Conservation (phyloP, 2,329 filamentous ascomycete genomes). For the Colletotrichum viniferum region DNA sequence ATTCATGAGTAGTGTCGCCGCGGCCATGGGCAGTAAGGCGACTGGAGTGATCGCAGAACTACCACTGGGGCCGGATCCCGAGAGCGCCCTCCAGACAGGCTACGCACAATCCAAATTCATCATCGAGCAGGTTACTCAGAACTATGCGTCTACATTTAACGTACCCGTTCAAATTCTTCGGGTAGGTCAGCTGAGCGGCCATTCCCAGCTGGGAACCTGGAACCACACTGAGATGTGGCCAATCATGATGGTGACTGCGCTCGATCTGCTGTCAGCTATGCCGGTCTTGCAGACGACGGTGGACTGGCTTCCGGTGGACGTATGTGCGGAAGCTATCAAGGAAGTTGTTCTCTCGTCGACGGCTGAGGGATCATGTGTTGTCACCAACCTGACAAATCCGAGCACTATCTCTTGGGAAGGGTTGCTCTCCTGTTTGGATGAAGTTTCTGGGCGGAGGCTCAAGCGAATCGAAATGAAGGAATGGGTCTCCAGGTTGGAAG, state of each 20-base stretch:
- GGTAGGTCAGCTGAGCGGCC: constrained; percentile 8
- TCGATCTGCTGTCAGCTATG: neutral
- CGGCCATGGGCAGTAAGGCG: neutral
- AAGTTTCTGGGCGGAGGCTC: neutral
- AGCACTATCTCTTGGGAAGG: neutral
- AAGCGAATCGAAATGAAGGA: neutral
- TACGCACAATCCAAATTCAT: constrained; percentile 15
- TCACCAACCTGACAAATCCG: neutral
- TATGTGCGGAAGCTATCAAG: neutral
- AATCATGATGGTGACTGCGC: neutral
- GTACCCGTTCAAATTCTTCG: neutral
- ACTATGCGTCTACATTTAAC: neutral
- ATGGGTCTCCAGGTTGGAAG: neutral
- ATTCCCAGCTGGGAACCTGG: neutral
- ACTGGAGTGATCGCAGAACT: neutral
- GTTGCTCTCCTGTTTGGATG: neutral
- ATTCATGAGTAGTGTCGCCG: constrained; percentile 15
- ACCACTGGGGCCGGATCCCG: neutral
- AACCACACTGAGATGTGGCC: constrained; percentile 14
- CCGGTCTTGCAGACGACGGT: neutral
- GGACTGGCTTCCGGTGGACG: constrained; percentile 10
- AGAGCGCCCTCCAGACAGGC: neutral
- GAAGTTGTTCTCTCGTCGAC: neutral
- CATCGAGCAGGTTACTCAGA: neutral
- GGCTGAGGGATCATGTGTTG: neutral